Percentiles rank a stretch among this genome's conserved stretches.
phyloP scores from a whole-genome alignment of 192 early-diverging fungal genomes.

The Backusella macrospora region DNA sequence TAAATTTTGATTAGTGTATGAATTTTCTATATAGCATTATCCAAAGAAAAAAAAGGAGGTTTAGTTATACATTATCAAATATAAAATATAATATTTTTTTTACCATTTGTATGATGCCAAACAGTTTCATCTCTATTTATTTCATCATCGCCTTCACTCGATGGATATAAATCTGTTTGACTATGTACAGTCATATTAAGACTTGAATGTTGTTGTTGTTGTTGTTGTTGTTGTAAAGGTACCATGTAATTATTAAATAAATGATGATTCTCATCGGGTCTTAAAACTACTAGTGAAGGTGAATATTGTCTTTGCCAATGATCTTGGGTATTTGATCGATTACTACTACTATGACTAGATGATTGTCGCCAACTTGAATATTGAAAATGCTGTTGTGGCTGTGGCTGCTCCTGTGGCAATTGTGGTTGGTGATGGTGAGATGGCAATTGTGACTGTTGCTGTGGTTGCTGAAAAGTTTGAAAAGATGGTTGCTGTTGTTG shows the following conservation, averaged over 20 bases:
- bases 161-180: not conserved
- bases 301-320: not conserved
- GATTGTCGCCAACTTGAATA: not conserved
- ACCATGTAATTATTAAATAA: not conserved
- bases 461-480: not conserved
- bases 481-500: not conserved
- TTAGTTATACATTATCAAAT: not conserved
- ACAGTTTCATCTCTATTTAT: not conserved
- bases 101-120: not conserved
- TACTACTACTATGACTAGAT: not conserved
- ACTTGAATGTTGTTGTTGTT: not conserved
- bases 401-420: not conserved
- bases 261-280: not conserved
- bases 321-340: not conserved
- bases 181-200: not conserved
- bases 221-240: not conserved
- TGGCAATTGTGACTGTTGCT: not conserved
- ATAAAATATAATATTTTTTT: not conserved
- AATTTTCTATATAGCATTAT: not conserved
- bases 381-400: not conserved
- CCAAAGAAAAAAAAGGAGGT: not conserved
- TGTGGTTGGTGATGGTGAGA: not conserved
- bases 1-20: not conserved
- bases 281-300: not conserved
- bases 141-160: not conserved